Base-by-base conservation (phyloP, 768 basidiomycete genomes). In the Myochromella boudieri region DNA sequence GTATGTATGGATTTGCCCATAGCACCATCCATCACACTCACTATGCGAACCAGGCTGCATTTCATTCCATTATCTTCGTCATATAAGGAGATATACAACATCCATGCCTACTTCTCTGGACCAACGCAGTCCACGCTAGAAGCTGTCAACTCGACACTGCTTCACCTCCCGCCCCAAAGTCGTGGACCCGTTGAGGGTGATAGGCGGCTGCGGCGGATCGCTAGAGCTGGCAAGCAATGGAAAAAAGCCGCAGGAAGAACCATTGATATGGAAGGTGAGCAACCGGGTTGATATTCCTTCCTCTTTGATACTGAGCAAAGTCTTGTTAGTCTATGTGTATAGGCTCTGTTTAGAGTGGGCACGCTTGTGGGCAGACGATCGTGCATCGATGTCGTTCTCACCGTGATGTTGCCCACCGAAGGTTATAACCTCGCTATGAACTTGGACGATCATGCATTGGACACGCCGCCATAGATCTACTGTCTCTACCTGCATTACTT, bases 211-310 rank as follows among this genome's bases (percentile, higher is more conserved):
- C 73, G 84, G 29, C 78, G 89, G 55, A 95, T 98, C 29, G 95
- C 95, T 0, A 71, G 84, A 33, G 91, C 93, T 1, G 95, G 95
- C n/a, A 85, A 93, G 60, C 79, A 89, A 48, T 98, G 95, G 95
- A 92, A 88, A 65, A 78, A 81, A 57, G 87, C 82, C 1, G 77
- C 91, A 15, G 91, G 91, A 21, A 68, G 95, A 40, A 82, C 78
- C 45, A 74, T 85, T 45, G 95, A 97, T 68, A 93, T 97, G 89
- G 91, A 97, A 79, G 87, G 92, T 91, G 51, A 52, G 82, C 69
- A 38, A 24, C 41, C n/a, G n/a, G n/a, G n/a, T n/a, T n/a, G n/a
- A n/a, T n/a, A n/a, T 12, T 41, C 21, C 25, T 33, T 32, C 45
- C 33, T 18, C 37, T 25, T 40, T 42, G 44, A 25, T 28, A 27